Evolutionary conservation across 1,284 basidiomycete species (phyloP).

Genomic region (Sporisorium exsertum): DNA sequence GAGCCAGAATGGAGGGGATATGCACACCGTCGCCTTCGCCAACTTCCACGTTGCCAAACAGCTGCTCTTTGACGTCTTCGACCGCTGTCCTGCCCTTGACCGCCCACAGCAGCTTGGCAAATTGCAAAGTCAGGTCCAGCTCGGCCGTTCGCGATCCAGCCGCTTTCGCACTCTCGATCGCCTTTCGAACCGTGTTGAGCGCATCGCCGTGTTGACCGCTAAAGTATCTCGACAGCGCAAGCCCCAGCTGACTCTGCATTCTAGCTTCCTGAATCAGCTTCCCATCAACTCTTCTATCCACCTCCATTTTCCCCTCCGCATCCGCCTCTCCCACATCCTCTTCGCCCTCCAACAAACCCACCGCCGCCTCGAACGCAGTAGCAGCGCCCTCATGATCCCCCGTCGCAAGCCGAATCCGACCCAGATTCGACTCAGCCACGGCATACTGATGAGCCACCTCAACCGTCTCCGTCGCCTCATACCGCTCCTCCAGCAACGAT

Average conservation of each 20-base stretch:
- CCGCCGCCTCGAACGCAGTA: slow-evolving; percentile 79
- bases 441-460: slow-evolving; percentile 82
- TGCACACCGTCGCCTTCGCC: slow-evolving; percentile 69
- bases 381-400: slow-evolving; percentile 76
- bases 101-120: slow-evolving; percentile 28
- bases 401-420: slow-evolving; percentile 78
- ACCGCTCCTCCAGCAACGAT: slow-evolving; percentile 81
- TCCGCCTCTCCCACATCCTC: slow-evolving; percentile 69
- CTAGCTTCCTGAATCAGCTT: slow-evolving; percentile 11
- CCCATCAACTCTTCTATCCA: slow-evolving; percentile 10
- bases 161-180: slow-evolving; percentile 9
- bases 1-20: slow-evolving; percentile 80
- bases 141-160: neutral
- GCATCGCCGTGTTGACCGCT: slow-evolving; percentile 15
- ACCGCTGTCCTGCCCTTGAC: slow-evolving; percentile 1
- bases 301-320: slow-evolving; percentile 69
- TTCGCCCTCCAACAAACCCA: slow-evolving; percentile 76
- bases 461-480: slow-evolving; percentile 86
- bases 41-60: slow-evolving; percentile 24
- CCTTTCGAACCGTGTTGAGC: slow-evolving; percentile 15
- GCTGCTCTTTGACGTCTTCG: slow-evolving; percentile 23
- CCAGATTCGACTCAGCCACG: slow-evolving; percentile 85
- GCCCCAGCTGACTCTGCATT: slow-evolving; percentile 26
- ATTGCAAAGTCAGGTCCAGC: slow-evolving; percentile 22
- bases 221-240: slow-evolving; percentile 33